These are phyloP conservation scores for Marasmius oreades DNA, from an alignment of 1,284 basidiomycete species.

Conservation along the genomic window DNA sequence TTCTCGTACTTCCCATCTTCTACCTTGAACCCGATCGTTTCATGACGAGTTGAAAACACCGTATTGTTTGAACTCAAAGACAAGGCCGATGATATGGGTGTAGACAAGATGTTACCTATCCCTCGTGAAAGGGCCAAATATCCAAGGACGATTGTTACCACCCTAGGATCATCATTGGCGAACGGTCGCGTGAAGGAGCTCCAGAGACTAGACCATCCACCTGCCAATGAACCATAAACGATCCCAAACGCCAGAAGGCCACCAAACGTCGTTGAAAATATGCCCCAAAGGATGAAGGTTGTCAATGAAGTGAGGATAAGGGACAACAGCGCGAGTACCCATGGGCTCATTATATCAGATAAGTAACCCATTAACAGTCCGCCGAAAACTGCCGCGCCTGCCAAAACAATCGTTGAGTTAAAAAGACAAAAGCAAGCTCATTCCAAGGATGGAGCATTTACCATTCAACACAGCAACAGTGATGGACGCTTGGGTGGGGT, in stretches of 20 bases:
- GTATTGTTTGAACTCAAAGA: neutral
- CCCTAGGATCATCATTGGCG: conserved; percentile 27
- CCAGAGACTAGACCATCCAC: conserved; percentile 36
- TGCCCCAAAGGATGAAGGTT: conserved; percentile 38
- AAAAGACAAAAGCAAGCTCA: neutral
- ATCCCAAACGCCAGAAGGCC: conserved; percentile 32
- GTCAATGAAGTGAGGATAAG: conserved; percentile 26
- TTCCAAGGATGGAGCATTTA: conserved; percentile 10
- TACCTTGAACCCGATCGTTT: conserved; percentile 22
- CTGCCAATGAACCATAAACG: conserved; percentile 31
- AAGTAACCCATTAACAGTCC: conserved; percentile 31
- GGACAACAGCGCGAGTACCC: conserved; percentile 28
- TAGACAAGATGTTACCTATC: conserved; percentile 38
- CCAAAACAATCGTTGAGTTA: neutral
- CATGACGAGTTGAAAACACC: no score
- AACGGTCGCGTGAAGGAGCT: conserved; percentile 7
- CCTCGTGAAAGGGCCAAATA: conserved; percentile 35
- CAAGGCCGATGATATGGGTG: conserved; percentile 35
- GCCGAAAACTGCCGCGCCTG: conserved; percentile 29
- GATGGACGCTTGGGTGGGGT: conserved; percentile 23
- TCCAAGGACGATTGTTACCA: conserved; percentile 33
- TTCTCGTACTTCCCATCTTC: conserved; percentile 25
- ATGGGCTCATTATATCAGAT: conserved; percentile 33
- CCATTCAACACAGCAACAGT: conserved; percentile 27
- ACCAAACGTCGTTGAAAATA: conserved; percentile 29